Percentiles rank a stretch among this genome's conserved stretches.
phyloP scores from a whole-genome alignment of 2,329 filamentous ascomycete species.

The Fusarium sp. region DNA sequence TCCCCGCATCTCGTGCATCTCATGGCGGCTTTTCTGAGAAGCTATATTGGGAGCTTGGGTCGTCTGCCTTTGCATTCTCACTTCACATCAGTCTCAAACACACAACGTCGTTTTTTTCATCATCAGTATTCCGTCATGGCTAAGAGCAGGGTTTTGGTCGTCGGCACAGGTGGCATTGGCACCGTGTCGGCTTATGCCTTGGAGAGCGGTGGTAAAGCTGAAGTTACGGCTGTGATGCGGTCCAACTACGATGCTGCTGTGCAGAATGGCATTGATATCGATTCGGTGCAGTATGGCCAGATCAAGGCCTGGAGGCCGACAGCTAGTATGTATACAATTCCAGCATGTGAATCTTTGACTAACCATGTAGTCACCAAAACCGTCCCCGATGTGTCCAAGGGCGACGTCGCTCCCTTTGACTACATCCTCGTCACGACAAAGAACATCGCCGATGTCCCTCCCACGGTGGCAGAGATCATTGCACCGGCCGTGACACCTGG shows the following conservation, averaged over 20 bases:
- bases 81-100: too few species aligned
- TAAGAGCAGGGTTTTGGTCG: constrained; percentile 49
- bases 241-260: constrained; percentile 69
- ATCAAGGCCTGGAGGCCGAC: constrained; percentile 66
- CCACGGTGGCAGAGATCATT: constrained; percentile 65
- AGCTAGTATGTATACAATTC: constrained; percentile 49
- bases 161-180: constrained; percentile 71
- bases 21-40: constrained; percentile 3
- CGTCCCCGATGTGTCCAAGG: constrained; percentile 58
- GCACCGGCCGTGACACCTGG: constrained; percentile 65
- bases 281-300: constrained; percentile 69
- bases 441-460: constrained; percentile 69
- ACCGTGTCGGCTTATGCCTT: constrained; percentile 70
- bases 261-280: constrained; percentile 66
- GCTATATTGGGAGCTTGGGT: constrained; percentile 10
- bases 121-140: neutral
- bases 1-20: neutral
- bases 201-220: constrained; percentile 65
- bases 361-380: constrained; percentile 59
- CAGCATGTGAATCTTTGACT: neutral
- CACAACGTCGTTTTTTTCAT: too few species aligned
- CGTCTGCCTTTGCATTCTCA: neutral
- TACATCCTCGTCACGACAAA: constrained; percentile 73
- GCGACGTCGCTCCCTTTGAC: constrained; percentile 54
- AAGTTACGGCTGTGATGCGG: constrained; percentile 68